Evolutionary conservation across 768 basidiomycete genomes (phyloP), one percentile per base, ranked within the genome.

Genomic region (Suillus bovinus): DNA sequence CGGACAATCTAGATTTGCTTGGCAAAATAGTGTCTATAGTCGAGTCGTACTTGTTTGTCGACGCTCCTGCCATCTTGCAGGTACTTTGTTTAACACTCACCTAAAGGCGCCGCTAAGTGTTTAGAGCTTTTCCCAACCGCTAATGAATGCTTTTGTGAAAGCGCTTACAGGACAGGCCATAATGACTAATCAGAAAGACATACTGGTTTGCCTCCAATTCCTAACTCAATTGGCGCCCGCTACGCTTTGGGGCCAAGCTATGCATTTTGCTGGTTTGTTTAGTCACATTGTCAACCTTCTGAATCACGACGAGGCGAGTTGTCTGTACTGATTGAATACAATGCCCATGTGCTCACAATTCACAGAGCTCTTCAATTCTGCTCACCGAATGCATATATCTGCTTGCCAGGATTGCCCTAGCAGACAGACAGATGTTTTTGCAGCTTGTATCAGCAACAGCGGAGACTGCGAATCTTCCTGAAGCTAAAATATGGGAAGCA

Each of bases 21-120:
- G 90, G 90, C 16, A 86, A 81, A 59, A 81, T 87, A 31, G 84
- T 84, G 20, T 77, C 76, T 61, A 84, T 95, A 60, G 67, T 93
- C 27, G 90, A 93, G 70, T 87, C 89, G 6, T 96, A 94, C 71
- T 77, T 92, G 62, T 72, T 96, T n/a, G 79, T 92, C 20, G 89
- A 92, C 72, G 84, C 85, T 0, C 63, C 74, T 20, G 68, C 76
- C 11, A 79, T 95, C 62, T 72, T 94, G 53, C 83, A 87, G 79
- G 93, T 91, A 64, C 61, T 78, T 69, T 36, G 24, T 56, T 39
- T 56, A 14, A 33, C n/a, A 29, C 58, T 41, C 34, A 10, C 3
- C 58, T 10, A 55, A 42, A 41, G 60, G 41, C 42, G 55, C 31
- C 31, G 9, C 58, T 61, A 33, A 58, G 44, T 14, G 27, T 38